Base-by-base conservation (phyloP, 805 yeast genomes). In the Priceomyces haplophilus region DNA sequence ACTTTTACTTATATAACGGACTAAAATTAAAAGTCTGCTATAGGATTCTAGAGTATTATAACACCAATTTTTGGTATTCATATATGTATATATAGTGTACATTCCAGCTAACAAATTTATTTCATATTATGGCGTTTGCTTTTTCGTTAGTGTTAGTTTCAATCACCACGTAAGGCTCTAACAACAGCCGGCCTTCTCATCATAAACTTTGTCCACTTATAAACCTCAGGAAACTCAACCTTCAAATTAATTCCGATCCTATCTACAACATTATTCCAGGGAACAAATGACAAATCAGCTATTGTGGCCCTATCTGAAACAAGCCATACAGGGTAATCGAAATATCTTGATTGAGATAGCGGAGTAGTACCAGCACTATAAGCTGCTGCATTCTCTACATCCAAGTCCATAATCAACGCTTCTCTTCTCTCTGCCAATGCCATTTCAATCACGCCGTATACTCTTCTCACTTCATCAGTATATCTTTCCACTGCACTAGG, bases 211-310 rank as follows among this genome's bases (percentile, higher is more conserved):
- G 97, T 90, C 97, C 97, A 90, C 62, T 88, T 88, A 70, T 87
- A 89, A 37, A 89, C 97, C 67, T 90, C 97, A 1, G 97, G 97
- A 59, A 85, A 89, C 61, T 90, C 97, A 23, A 79, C 76, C 61
- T 85, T 84, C 55, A 90, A 77, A 55, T 86, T 87, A 48, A 90
- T 88, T 6, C 97, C 97, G 42, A 90, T 85, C 55, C 96, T 75
- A 61, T 87, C 96, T 41, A 90, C 95, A 13, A 90, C 97, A 56
- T 89, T 90, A 63, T 90, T 90, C 98, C 98, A 90, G 12, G 98
- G 95, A 21, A 90, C 96, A 67, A 90, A 90, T 17, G 91, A 80
- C 56, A 90, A 72, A 64, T 90, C 98, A 2, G 97, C 97, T 35
- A 90, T 82, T 1, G 97, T 71, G 17, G 75, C 75, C 37, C 74